Conservation (phyloP, 805 yeast genomes). For the Kodamaea fukazawae region DNA sequence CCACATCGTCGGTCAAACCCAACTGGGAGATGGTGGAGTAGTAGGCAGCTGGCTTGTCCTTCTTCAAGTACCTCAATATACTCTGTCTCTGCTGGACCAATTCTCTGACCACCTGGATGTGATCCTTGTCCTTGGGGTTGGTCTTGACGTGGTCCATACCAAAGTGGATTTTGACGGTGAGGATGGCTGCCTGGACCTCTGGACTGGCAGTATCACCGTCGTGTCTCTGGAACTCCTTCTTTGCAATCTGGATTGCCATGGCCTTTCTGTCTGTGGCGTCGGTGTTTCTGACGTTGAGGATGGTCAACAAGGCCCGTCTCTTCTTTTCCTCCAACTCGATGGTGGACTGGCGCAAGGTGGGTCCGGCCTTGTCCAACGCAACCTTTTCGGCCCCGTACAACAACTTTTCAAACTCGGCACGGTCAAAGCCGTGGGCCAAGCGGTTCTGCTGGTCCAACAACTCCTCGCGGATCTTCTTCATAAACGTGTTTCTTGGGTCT, state of each 20-base stretch:
- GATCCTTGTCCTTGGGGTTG: constrained; percentile 69
- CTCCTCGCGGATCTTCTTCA: constrained; percentile 64
- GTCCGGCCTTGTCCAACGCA: constrained; percentile 36
- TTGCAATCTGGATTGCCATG: constrained; percentile 62
- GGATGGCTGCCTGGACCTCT: constrained; percentile 92
- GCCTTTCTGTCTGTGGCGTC: constrained; percentile 54
- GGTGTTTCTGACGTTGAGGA: constrained; percentile 72
- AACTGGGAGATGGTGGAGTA: constrained; percentile 82
- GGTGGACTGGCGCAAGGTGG: constrained; percentile 18
- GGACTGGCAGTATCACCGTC: constrained; percentile 94
- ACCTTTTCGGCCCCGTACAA: constrained; percentile 76
- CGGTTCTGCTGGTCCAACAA: constrained; percentile 58
- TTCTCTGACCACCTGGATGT: constrained; percentile 71
- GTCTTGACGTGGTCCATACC: constrained; percentile 68
- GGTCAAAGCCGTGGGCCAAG: constrained; percentile 56
- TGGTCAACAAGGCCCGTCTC: constrained; percentile 66
- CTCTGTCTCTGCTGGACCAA: constrained; percentile 87
- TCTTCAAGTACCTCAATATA: constrained; percentile 76
- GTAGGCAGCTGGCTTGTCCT: constrained; percentile 76
- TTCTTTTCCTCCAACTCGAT: constrained; percentile 48
- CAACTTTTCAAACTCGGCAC: constrained; percentile 69
- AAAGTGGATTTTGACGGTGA: constrained; percentile 77
- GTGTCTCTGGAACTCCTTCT: constrained; percentile 73
- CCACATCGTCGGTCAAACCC: constrained; percentile 80
- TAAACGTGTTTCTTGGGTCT: constrained; percentile 58